Percentiles rank a stretch among this genome's conserved stretches.
Evolutionary conservation across 1,139 yeast species (phyloP).

Genomic region (Kurtzmaniella natalensis): DNA sequence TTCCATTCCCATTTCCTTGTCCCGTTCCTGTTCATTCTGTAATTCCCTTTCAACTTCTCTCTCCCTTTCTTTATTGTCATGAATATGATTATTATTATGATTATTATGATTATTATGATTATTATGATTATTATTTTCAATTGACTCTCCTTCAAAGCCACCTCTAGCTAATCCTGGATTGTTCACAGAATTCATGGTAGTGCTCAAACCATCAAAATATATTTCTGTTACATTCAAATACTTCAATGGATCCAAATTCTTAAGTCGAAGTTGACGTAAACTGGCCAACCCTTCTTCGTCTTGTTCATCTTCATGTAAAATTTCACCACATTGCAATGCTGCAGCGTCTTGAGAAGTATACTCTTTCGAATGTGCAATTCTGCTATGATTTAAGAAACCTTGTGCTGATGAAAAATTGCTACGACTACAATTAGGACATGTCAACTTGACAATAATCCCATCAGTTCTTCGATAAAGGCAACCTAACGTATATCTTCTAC

Average conservation of each 20-base stretch:
- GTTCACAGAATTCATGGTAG: slow-evolving; percentile 1
- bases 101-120: neutral
- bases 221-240: slow-evolving; percentile 38
- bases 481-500: slow-evolving; percentile 30
- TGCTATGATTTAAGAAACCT: slow-evolving; percentile 72
- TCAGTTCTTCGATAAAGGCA: slow-evolving; percentile 71
- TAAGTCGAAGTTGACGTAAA: slow-evolving; percentile 35
- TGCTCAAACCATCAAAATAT: slow-evolving; percentile 33
- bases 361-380: slow-evolving; percentile 71
- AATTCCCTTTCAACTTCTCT: neutral
- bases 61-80: neutral
- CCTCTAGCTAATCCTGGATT: neutral
- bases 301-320: slow-evolving; percentile 54
- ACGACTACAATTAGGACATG: slow-evolving; percentile 65
- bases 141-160: too few species aligned
- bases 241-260: slow-evolving; percentile 37
- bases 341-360: slow-evolving; percentile 74
- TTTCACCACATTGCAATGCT: slow-evolving; percentile 63
- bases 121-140: too few species aligned
- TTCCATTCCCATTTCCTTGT: neutral
- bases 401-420: slow-evolving; percentile 75
- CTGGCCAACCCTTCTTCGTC: slow-evolving; percentile 53
- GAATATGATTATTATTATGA: neutral
- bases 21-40: neutral
- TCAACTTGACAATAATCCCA: slow-evolving; percentile 63